Base-by-base conservation (phyloP, 1,284 basidiomycete species). In the Moesziomyces sp. region DNA sequence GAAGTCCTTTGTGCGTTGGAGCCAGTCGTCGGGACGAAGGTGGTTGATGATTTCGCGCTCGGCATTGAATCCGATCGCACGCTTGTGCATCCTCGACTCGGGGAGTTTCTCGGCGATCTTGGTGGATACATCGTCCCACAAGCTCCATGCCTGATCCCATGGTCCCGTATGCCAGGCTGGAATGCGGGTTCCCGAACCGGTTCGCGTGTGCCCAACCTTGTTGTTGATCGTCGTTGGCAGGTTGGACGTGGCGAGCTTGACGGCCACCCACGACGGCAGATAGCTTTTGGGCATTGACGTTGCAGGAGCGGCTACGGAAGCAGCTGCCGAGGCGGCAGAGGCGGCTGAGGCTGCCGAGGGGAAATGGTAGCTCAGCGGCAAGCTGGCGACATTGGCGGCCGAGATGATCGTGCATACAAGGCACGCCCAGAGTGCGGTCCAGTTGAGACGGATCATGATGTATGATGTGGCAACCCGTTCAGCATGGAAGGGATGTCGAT, bases 1-100 rank as follows among this genome's bases (percentile, higher is more conserved):
- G 2, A 47, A n/a, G 40, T 68, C 65, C 46, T 68, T 58, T n/a
- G 54, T 1, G 24, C 48, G 42, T n/a, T 68, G 65, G 11, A 16
- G 8, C 59, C 55, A 58, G 16, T 26, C 47, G 11, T 23, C 35
- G 1, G 59, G 47, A 21, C 65, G 44, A 18, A 68, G 51, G 21
- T 68, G 65, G 14, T 42, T 50, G 11, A 34, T 40, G 18, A 67
- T 51, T 24, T 28, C 13, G 11, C 54, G 52, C 38, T 26, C n/a
- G 1, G 38, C 55, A 2, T 19, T 3, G 13, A 44, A 3, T n/a
- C 3, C 19, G 10, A 43, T 4, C 10, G 35, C 19, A 46, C 60
- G 55, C 30, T 63, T 58, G 10, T 11, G 30, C 30, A 34, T 5
- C 13, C 7, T 34, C 3, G 30, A 34, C 30, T 3, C 30, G 30